Percentiles rank a stretch among this genome's conserved stretches.
Evolutionary conservation across 1,139 yeast species (phyloP).

Genomic region (Kodamaea sp.): DNA sequence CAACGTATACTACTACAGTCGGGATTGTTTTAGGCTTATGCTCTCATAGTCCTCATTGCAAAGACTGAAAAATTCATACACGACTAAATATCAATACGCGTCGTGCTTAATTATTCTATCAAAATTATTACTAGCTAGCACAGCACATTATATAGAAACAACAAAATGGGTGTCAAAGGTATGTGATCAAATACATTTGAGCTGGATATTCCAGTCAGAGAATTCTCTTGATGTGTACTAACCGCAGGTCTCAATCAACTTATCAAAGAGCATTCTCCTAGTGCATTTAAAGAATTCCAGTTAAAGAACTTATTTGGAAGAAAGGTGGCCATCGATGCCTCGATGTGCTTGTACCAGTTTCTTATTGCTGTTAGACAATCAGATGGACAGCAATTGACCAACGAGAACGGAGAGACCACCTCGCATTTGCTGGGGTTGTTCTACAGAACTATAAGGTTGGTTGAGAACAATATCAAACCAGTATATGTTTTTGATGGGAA

Average conservation of each 20-base stretch:
- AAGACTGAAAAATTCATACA: too few relatives aligned
- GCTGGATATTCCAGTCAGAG: background rate
- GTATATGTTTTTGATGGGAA: slow-evolving; percentile 96
- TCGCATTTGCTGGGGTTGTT: slow-evolving; percentile 96
- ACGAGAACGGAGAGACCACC: slow-evolving; percentile 90
- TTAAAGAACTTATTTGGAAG: slow-evolving; percentile 88
- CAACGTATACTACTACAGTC: too few relatives aligned
- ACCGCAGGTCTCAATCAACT: slow-evolving; percentile 68
- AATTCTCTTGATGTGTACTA: slow-evolving; percentile 16
- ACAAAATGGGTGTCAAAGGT: slow-evolving; percentile 75
- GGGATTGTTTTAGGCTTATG: too few relatives aligned
- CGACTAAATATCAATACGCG: slow-evolving; percentile 2
- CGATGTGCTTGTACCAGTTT: slow-evolving; percentile 94
- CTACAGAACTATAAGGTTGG: slow-evolving; percentile 84
- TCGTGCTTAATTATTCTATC: too few relatives aligned
- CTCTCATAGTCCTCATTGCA: too few relatives aligned
- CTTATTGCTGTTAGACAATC: slow-evolving; percentile 94
- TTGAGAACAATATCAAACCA: slow-evolving; percentile 92
- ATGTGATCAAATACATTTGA: slow-evolving; percentile 17
- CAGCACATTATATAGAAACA: too few relatives aligned
- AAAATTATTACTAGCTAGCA: too few relatives aligned
- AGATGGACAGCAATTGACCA: slow-evolving; percentile 92
- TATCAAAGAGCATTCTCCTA: slow-evolving; percentile 86
- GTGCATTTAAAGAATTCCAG: slow-evolving; percentile 74
- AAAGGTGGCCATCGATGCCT: slow-evolving; percentile 87